Conservation (phyloP, 257 asterid genomes). For the Solanum piurae region DNA sequence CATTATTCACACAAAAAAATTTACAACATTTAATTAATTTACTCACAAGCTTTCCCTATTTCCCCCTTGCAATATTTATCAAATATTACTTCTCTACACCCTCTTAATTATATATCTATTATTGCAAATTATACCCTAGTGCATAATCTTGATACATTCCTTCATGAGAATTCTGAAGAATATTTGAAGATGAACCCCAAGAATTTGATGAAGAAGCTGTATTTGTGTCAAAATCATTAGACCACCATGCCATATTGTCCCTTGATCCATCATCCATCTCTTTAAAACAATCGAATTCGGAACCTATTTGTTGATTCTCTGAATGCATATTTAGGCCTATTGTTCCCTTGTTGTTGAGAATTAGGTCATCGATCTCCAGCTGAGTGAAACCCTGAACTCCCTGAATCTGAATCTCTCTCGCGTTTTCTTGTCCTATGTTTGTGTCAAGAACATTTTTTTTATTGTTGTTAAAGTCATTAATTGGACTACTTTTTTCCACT, state of each 20-base stretch:
- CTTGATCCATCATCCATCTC: slow-evolving; percentile 32
- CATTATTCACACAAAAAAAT: slow-evolving; percentile 33
- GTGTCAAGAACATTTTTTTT: background rate
- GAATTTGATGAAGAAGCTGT: slow-evolving; percentile 40
- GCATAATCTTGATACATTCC: slow-evolving; percentile 41
- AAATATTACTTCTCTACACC: slow-evolving; percentile 10
- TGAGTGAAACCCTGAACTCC: slow-evolving; percentile 23
- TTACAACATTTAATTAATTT: slow-evolving; percentile 19
- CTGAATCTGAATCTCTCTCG: background rate
- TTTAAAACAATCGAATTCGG: slow-evolving; percentile 37
- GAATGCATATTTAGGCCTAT: slow-evolving; percentile 1
- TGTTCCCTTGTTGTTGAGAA: slow-evolving; percentile 22
- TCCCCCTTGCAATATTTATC: slow-evolving; percentile 12
- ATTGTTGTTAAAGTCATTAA: background rate
- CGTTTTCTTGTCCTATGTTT: background rate
- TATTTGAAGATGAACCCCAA: slow-evolving; percentile 41
- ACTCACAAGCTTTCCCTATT: background rate
- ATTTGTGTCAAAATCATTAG: slow-evolving; percentile 47
- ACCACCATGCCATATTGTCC: slow-evolving; percentile 51
- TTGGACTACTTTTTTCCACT: slow-evolving; percentile 6
- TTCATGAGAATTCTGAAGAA: slow-evolving; percentile 30
- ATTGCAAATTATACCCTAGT: slow-evolving; percentile 34
- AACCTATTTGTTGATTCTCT: slow-evolving; percentile 2
- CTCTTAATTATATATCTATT: background rate
- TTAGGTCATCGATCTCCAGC: slow-evolving; percentile 40